These are phyloP conservation scores for Aristolochia californica DNA, from an alignment of 164 flowering plant species.

Conservation along the genomic window DNA sequence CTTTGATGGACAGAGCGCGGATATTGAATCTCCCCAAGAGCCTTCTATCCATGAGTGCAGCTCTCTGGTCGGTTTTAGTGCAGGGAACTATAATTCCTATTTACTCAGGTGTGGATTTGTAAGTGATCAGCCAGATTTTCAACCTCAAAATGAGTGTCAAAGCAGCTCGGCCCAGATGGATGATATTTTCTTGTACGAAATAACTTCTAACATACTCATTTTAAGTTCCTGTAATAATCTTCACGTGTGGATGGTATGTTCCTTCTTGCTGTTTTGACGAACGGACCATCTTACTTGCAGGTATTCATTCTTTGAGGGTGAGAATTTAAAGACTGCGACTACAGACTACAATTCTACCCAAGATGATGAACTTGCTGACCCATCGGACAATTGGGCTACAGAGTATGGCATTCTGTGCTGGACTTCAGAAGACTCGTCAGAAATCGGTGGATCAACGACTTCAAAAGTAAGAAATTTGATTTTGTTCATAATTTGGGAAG, in stretches of 20 bases:
- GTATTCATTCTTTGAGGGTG: slow-evolving; percentile 25
- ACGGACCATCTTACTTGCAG: slow-evolving; percentile 20
- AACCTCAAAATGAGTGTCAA: slow-evolving; percentile 10
- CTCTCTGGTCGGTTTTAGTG: slow-evolving; percentile 2
- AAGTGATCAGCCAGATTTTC: slow-evolving; percentile 14
- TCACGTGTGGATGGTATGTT: slow-evolving; percentile 7
- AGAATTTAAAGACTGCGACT: slow-evolving; percentile 5
- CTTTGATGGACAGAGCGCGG: slow-evolving; percentile 4
- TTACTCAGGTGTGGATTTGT: slow-evolving; percentile 5
- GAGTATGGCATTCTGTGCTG: no score
- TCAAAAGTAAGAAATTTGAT: no score
- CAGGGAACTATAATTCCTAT: slow-evolving; percentile 11
- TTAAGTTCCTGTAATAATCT: slow-evolving; percentile 17
- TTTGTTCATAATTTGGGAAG: no score
- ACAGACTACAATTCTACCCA: background rate
- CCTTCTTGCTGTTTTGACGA: background rate
- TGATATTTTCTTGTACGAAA: slow-evolving; percentile 42
- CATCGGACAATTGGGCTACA: no score
- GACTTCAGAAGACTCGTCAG: no score
- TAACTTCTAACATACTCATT: slow-evolving; percentile 33
- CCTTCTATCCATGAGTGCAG: slow-evolving; percentile 6
- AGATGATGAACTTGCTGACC: no score
- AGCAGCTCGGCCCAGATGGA: slow-evolving; percentile 20
- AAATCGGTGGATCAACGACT: no score
- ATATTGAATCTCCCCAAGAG: slow-evolving; percentile 13